These are phyloP conservation scores for Gorgonomyces haynaldii DNA, from an alignment of 192 early-diverging fungal genomes.

Conservation along the genomic window DNA sequence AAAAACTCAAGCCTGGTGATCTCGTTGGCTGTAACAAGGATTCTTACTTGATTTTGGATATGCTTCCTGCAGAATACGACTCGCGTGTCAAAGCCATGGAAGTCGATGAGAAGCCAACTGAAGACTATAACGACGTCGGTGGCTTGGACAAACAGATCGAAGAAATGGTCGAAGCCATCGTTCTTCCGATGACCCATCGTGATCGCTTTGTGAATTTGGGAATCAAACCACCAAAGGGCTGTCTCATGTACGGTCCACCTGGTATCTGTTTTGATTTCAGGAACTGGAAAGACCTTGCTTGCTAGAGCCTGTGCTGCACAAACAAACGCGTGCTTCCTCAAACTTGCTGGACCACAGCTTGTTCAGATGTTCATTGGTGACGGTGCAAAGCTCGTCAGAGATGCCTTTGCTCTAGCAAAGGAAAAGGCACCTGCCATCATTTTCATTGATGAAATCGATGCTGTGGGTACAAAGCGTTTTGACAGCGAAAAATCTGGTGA, in stretches of 20 bases:
- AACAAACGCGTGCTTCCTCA: slow-evolving; percentile 89
- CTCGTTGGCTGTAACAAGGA: slow-evolving; percentile 98
- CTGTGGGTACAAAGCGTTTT: slow-evolving; percentile 97
- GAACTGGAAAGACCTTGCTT: slow-evolving; percentile 94
- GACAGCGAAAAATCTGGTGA: slow-evolving; percentile 96
- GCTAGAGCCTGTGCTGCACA: slow-evolving; percentile 97
- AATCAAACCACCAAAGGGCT: slow-evolving; percentile 93
- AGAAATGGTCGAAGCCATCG: slow-evolving; percentile 95
- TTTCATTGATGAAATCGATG: slow-evolving; percentile 98
- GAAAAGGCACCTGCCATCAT: slow-evolving; percentile 98
- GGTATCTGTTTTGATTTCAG: slow-evolving; percentile 13
- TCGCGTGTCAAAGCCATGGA: slow-evolving; percentile 99
- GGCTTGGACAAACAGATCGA: slow-evolving; percentile 94
- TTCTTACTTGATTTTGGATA: slow-evolving; percentile 89
- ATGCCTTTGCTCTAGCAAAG: slow-evolving; percentile 93
- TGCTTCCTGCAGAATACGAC: slow-evolving; percentile 95
- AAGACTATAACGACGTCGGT: slow-evolving; percentile 92
- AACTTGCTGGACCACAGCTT: slow-evolving; percentile 91
- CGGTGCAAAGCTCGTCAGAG: slow-evolving; percentile 60
- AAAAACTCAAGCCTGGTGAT: slow-evolving; percentile 85
- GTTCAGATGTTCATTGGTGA: slow-evolving; percentile 61
- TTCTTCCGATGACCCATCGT: slow-evolving; percentile 91
- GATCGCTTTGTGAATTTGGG: slow-evolving; percentile 91
- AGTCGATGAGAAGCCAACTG: slow-evolving; percentile 97
- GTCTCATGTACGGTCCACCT: slow-evolving; percentile 91